Evolutionary conservation across 805 yeast species (phyloP), one percentile per base, ranked within the genome.

Genomic region (Suhomyces sp.): DNA sequence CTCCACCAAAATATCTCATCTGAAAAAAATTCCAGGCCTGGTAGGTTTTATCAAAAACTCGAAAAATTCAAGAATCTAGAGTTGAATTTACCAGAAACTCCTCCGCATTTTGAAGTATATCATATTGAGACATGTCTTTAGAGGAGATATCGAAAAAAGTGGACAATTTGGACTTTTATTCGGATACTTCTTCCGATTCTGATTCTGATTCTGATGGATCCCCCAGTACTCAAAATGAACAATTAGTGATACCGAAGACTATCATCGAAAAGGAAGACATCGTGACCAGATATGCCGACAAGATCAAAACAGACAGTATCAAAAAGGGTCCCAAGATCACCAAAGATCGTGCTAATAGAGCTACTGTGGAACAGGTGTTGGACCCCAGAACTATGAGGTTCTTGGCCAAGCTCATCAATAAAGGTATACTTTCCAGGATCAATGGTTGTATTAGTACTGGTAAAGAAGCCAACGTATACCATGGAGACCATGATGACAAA

Each of bases 371-470:
- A 53, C 96, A 90, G 58, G 98, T 93, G 2, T 64, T 93, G 39
- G 99, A 93, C 58, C 98, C 98, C 4, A 74, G 98, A 43, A 93
- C 99, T 0, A 71, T 90, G 66, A 70, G 78, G 49, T 91, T 91
- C 53, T 68, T 93, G 36, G 79, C 81, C 35, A 87, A 86, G 42
- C 70, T 93, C 57, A 81, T 87, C 58, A 85, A 81, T 52, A 81
- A 85, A 48, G 96, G 96, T 4, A 74, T 86, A 5, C 77, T 93
- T 21, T 79, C 93, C 2, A 79, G 84, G 47, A 81, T 93, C 50
- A 87, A 90, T 50, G 98, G 98, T 9, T 93, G 98, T 57, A 72
- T 93, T 31, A 81, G 93, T 50, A 93, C 98, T 0, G 99, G 99
- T 31, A 93, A 93, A 58, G 99, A 93, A 60, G 98, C 98, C n/a